These are phyloP conservation scores for Fusarium pseudonygamai DNA, from an alignment of 2,329 filamentous ascomycete genomes.

Conservation along the genomic window DNA sequence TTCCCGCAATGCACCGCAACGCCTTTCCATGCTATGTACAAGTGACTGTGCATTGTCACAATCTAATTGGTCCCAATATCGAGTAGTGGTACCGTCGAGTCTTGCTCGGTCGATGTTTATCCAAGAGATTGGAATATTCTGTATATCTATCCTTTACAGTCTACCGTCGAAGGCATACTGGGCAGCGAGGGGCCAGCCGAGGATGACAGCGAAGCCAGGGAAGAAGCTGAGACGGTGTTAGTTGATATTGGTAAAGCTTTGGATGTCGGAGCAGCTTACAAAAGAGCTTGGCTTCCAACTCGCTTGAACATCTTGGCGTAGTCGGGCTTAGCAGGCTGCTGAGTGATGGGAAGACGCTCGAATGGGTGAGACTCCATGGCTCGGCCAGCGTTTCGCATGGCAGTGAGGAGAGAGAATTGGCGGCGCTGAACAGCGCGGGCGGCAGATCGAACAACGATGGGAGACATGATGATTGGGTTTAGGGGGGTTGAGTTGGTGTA, in stretches of 20 bases:
- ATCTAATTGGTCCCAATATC: slow-evolving; percentile 7
- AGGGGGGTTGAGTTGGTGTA: slow-evolving; percentile 20
- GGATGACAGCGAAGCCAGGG: slow-evolving; percentile 46
- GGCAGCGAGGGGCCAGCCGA: slow-evolving; percentile 49
- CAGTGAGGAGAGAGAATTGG: slow-evolving; percentile 48
- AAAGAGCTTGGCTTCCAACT: slow-evolving; percentile 43
- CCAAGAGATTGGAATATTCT: background rate
- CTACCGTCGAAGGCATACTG: slow-evolving; percentile 46
- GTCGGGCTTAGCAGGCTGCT: slow-evolving; percentile 44
- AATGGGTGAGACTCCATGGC: slow-evolving; percentile 51
- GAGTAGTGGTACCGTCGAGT: slow-evolving; percentile 21
- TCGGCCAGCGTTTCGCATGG: slow-evolving; percentile 47
- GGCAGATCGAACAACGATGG: slow-evolving; percentile 43
- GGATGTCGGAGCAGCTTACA: slow-evolving; percentile 43
- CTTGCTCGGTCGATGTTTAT: slow-evolving; percentile 32
- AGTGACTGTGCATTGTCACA: slow-evolving; percentile 38
- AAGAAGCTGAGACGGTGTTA: slow-evolving; percentile 45
- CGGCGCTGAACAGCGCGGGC: slow-evolving; percentile 45
- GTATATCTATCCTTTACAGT: slow-evolving; percentile 37
- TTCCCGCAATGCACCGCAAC: slow-evolving; percentile 41
- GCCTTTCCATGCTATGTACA: slow-evolving; percentile 46
- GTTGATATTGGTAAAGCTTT: background rate
- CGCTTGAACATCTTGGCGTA: slow-evolving; percentile 48
- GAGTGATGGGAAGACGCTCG: slow-evolving; percentile 45
- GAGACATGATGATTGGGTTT: slow-evolving; percentile 42